phyloP scores from a whole-genome alignment of 78 protist genomes.

The Dictyostelium brefeldianum region DNA sequence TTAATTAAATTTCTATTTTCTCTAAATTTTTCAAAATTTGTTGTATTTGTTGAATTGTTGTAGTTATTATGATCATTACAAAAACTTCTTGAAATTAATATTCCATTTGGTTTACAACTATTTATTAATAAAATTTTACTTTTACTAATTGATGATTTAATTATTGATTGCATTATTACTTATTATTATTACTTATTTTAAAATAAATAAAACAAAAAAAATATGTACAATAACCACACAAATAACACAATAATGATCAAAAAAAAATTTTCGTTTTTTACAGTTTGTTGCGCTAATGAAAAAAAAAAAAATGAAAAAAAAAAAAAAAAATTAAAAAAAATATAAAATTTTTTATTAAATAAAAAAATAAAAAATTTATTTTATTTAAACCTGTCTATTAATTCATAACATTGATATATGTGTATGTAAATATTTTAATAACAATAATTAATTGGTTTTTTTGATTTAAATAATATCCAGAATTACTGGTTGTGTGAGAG shows the following conservation, averaged over 20 bases:
- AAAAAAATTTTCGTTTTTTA: neutral
- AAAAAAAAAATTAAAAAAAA: neutral
- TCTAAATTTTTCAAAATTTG: constrained; percentile 37
- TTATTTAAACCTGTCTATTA: no score
- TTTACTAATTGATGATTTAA: constrained; percentile 14
- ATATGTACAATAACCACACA: neutral
- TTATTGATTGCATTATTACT: constrained; percentile 15
- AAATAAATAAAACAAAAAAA: neutral
- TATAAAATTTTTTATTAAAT: neutral
- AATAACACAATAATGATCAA: neutral
- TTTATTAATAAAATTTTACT: neutral
- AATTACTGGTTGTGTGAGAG: no score
- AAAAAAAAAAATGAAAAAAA: neutral
- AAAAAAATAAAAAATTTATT: no score
- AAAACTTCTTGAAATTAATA: neutral
- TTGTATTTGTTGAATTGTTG: neutral
- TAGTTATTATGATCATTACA: neutral
- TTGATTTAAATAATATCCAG: no score
- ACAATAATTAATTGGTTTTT: no score
- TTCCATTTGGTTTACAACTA: neutral
- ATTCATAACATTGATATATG: no score
- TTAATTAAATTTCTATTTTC: constrained; percentile 9
- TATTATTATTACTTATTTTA: neutral
- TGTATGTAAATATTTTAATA: no score
- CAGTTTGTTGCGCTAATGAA: neutral